phyloP scores from a whole-genome alignment of 2,329 filamentous ascomycete species.

The Zymoseptoria passerinii region DNA sequence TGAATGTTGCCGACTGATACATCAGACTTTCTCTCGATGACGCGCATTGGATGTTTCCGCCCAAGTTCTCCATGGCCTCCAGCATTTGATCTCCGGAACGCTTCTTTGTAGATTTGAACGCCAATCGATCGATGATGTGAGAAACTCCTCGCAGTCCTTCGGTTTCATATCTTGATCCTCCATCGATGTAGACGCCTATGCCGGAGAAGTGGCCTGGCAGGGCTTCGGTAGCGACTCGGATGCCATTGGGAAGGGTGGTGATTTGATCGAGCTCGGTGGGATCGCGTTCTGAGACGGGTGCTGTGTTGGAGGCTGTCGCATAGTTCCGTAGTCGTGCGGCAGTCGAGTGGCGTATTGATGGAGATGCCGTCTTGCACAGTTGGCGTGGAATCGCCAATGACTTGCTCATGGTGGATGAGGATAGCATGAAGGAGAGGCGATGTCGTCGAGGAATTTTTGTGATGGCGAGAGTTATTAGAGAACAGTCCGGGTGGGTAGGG shows the following conservation, averaged over 20 bases:
- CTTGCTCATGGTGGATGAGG: constrained; percentile 21
- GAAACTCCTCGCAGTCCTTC: constrained; percentile 76
- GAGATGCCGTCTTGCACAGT: constrained; percentile 12
- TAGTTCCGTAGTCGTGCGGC: constrained; percentile 18
- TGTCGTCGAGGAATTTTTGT: background rate
- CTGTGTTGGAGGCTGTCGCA: constrained; percentile 20
- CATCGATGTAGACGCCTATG: constrained; percentile 91
- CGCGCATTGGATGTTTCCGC: constrained; percentile 94
- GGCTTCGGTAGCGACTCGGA: constrained; percentile 90
- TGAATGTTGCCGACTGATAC: constrained; percentile 98
- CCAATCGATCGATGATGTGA: constrained; percentile 90
- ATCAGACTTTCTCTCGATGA: constrained; percentile 93
- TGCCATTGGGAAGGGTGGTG: constrained; percentile 81
- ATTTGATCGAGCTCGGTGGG: constrained; percentile 79
- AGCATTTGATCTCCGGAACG: constrained; percentile 76
- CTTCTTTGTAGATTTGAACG: constrained; percentile 77
- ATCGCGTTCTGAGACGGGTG: constrained; percentile 47
- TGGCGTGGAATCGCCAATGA: constrained; percentile 24
- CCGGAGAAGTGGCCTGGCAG: constrained; percentile 90
- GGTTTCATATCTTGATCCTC: constrained; percentile 89
- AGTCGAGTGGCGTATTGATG: constrained; percentile 3
- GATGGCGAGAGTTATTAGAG: no score
- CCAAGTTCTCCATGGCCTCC: constrained; percentile 76
- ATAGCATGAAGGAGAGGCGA: background rate
- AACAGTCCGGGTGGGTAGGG: no score